Evolutionary conservation across 2,329 filamentous ascomycete genomes (phyloP).

Genomic region (Fusarium sublunatum): DNA sequence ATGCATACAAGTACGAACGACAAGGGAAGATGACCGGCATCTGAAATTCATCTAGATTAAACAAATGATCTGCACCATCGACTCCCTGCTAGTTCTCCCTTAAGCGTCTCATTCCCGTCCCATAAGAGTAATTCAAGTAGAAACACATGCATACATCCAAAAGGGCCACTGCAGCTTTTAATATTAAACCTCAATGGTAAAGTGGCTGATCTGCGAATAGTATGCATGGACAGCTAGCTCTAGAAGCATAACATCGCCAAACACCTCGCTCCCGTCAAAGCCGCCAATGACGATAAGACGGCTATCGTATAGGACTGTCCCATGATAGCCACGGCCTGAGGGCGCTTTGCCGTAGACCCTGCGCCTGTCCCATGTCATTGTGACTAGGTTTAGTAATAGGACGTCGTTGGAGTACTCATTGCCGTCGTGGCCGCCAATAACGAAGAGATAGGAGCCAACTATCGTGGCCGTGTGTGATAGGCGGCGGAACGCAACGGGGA

Average conservation of each 20-base stretch:
- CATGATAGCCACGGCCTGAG: slow-evolving; percentile 74
- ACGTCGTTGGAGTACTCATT: slow-evolving; percentile 77
- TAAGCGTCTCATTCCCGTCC: slow-evolving; percentile 18
- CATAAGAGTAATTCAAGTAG: slow-evolving; percentile 27
- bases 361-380: slow-evolving; percentile 78
- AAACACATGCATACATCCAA: slow-evolving; percentile 25
- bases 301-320: slow-evolving; percentile 73
- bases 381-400: slow-evolving; percentile 75
- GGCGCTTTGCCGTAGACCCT: slow-evolving; percentile 72
- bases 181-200: slow-evolving; percentile 72
- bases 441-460: slow-evolving; percentile 76
- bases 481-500: slow-evolving; percentile 70
- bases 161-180: not conserved
- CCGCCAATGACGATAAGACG: slow-evolving; percentile 73
- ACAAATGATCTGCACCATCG: slow-evolving; percentile 33
- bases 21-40: slow-evolving; percentile 26
- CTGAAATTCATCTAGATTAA: slow-evolving; percentile 35
- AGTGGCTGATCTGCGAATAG: slow-evolving; percentile 79
- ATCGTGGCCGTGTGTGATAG: slow-evolving; percentile 76
- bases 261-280: slow-evolving; percentile 75
- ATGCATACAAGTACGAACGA: slow-evolving; percentile 1
- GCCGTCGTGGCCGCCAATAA: slow-evolving; percentile 76
- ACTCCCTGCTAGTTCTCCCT: slow-evolving; percentile 41
- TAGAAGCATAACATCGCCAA: slow-evolving; percentile 74
- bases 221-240: slow-evolving; percentile 77